A percentile compares a stretch with the other conserved stretches of the same genome.
Conservation (phyloP, 805 yeast genomes). For the Nakazawaea populi region DNA sequence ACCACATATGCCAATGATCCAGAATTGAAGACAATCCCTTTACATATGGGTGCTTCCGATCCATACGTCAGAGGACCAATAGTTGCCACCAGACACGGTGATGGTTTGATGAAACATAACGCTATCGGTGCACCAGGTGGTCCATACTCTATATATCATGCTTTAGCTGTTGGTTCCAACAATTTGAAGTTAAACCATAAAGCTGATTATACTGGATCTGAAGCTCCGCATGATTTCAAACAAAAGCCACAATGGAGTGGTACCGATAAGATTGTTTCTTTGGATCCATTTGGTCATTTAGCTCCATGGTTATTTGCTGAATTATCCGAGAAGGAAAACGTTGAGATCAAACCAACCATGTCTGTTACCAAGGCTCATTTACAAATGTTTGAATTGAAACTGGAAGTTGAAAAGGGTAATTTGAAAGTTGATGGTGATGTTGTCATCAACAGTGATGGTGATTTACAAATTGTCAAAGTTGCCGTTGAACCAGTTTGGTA, state of each 20-base stretch:
- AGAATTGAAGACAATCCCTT: constrained; percentile 39
- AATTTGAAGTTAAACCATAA: constrained; percentile 45
- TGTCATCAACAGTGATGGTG: constrained; percentile 55
- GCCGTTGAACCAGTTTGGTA: constrained; percentile 73
- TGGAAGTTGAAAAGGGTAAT: constrained; percentile 48
- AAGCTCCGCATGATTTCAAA: constrained; percentile 52
- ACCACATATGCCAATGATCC: constrained; percentile 51
- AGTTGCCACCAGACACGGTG: constrained; percentile 43
- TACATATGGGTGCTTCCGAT: constrained; percentile 49
- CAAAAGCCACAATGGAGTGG: constrained; percentile 55
- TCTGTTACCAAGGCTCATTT: constrained; percentile 63
- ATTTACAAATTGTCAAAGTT: constrained; percentile 54
- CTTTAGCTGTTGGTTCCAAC: constrained; percentile 56
- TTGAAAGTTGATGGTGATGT: constrained; percentile 53
- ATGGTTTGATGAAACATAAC: constrained; percentile 49
- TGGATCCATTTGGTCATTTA: constrained; percentile 65
- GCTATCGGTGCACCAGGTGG: constrained; percentile 65
- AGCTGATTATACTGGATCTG: constrained; percentile 59
- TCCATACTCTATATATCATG: constrained; percentile 59
- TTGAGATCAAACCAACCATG: constrained; percentile 59
- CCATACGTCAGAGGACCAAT: constrained; percentile 50
- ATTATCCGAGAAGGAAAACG: constrained; percentile 35
- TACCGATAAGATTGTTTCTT: constrained; percentile 49
- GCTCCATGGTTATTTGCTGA: constrained; percentile 55
- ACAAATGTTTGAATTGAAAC: constrained; percentile 53